These are phyloP conservation scores for Coemansia umbellata DNA, from an alignment of 192 early-diverging fungal species.

Conservation along the genomic window DNA sequence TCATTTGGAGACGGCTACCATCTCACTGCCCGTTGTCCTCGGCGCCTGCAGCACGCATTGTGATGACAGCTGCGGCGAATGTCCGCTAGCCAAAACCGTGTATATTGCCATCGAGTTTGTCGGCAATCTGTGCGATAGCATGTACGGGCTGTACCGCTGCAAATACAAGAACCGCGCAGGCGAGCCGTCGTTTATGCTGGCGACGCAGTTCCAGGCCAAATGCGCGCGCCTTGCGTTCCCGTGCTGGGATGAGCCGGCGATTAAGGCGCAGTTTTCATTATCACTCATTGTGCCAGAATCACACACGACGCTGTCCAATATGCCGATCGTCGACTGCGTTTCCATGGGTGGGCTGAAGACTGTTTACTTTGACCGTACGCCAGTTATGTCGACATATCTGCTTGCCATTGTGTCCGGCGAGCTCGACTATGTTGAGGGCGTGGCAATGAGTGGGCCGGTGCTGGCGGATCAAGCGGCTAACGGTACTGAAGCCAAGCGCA, in stretches of 20 bases:
- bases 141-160: constrained; percentile 81
- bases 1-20: constrained; percentile 49
- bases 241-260: constrained; percentile 75
- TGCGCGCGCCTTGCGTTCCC: constrained; percentile 68
- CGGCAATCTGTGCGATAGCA: constrained; percentile 65
- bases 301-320: constrained; percentile 72
- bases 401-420: constrained; percentile 73
- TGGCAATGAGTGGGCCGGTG: constrained; percentile 19
- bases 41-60: constrained; percentile 24
- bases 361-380: constrained; percentile 68
- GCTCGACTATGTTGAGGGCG: constrained; percentile 72
- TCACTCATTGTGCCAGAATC: constrained; percentile 56
- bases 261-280: constrained; percentile 77
- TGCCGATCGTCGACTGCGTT: constrained; percentile 48
- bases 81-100: no score
- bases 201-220: constrained; percentile 80
- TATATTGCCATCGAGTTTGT: constrained; percentile 56
- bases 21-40: constrained; percentile 24
- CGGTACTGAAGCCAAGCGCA: constrained; percentile 26
- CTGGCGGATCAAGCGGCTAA: background rate
- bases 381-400: constrained; percentile 80
- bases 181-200: constrained; percentile 55
- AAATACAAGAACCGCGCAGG: constrained; percentile 58
- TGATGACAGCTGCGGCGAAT: no score
- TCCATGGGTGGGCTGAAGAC: constrained; percentile 17